Base-by-base conservation (phyloP, 495 filamentous ascomycete genomes). In the Podospora pseudopauciseta region DNA sequence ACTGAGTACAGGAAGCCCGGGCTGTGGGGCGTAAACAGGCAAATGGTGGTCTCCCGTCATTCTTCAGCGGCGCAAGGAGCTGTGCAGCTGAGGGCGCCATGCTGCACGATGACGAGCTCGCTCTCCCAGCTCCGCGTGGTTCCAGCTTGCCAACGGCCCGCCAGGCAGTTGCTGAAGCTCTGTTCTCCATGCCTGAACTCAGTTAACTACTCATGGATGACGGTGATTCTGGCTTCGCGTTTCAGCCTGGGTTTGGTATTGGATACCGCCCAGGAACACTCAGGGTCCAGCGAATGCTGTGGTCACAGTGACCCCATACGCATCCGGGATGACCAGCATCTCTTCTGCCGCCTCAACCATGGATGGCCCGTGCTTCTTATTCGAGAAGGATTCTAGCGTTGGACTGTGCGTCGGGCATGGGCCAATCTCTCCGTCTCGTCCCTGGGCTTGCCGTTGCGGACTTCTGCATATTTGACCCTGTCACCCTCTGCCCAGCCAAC, bases 321-420 rank as follows among this genome's bases (percentile, higher is more conserved):
- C 7, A 49, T 49, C 39, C 68, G 60, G 65, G 59, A 65, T 19
- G 57, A 9, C 68, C 73, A 70, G 68, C 60, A 60, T 71, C 60
- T 59, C 64, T 70, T 49, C 68, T 64, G 67, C 67, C 68, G 67
- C 75, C 64, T 39, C 67, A 70, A 64, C 69, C 74, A 66, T 49
- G 39, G 7, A 5, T 49, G 39, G 39, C 9, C 39, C 13, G 39
- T 73, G 73, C 68, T 61, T 26, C 19, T 64, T 49, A 61, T 77
- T 77, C 75, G 67, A 75, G 74, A 77, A 77, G 58, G 65, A 69
- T 77, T 77, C 74, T 72, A 77, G 71, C 65, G 68, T 49, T 67
- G 71, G 65, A 60, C 73, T 63, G 71, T 73, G 74, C 71, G 61
- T 63, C 60, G n/a, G 30, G 30, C n/a, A 63, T n/a, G 61, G 16